These are phyloP conservation scores for Xerocomellus intermedius DNA, from an alignment of 768 basidiomycete genomes.

Conservation along the genomic window DNA sequence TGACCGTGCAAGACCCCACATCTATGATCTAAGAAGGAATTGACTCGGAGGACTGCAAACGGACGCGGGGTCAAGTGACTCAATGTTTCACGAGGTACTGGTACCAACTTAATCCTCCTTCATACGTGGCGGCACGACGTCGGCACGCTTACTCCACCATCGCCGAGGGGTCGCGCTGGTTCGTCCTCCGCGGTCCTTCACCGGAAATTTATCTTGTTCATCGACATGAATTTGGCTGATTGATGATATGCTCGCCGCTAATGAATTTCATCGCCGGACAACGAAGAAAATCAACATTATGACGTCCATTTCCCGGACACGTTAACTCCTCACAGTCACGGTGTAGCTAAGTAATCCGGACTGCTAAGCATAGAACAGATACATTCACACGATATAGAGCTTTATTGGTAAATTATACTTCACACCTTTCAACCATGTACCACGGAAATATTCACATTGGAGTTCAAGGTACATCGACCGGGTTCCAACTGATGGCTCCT, in stretches of 20 bases:
- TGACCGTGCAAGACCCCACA: neutral
- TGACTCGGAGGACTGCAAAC: neutral
- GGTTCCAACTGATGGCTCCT: conserved; percentile 85
- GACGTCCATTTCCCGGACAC: neutral
- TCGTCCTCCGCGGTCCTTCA: no score
- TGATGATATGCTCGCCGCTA: neutral
- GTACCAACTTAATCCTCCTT: no score
- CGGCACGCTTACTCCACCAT: neutral
- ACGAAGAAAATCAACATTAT: neutral
- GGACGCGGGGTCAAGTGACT: neutral
- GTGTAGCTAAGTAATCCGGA: neutral
- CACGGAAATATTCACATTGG: conserved; percentile 13
- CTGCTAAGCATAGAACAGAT: neutral
- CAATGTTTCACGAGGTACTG: neutral
- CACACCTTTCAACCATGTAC: neutral
- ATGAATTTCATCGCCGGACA: neutral
- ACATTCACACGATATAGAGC: neutral
- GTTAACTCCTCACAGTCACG: neutral
- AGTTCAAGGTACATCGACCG: conserved; percentile 49
- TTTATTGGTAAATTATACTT: neutral
- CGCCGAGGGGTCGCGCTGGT: neutral
- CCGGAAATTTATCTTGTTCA: neutral
- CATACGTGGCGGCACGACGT: neutral
- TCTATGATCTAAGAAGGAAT: neutral
- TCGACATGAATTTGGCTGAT: neutral